Evolutionary conservation across 2,329 filamentous ascomycete genomes (phyloP).

Genomic region (Cadophora luteo-olivacea): DNA sequence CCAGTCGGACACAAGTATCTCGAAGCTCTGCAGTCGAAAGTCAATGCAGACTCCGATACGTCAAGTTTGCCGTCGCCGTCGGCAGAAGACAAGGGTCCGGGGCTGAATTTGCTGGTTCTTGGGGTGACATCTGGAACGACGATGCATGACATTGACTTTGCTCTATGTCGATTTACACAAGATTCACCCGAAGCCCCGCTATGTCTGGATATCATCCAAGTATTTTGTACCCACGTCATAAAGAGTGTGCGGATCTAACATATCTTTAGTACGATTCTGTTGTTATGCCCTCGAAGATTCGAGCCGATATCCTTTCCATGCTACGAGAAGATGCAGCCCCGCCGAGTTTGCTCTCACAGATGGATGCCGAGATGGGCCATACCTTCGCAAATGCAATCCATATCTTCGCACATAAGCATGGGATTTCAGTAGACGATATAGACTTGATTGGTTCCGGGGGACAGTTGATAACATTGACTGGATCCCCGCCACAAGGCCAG

Average conservation of each 20-base stretch:
- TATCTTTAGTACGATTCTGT: conserved; percentile 43
- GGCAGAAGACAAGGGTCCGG: conserved; percentile 32
- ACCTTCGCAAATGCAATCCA: conserved; percentile 44
- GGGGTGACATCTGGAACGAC: conserved; percentile 43
- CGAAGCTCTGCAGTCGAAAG: conserved; percentile 42
- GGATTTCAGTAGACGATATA: conserved; percentile 42
- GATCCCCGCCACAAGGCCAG: conserved; percentile 41
- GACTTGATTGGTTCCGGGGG: conserved; percentile 44
- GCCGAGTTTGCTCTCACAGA: conserved; percentile 45
- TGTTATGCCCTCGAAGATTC: conserved; percentile 45
- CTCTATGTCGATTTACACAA: conserved; percentile 44
- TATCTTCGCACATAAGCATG: conserved; percentile 43
- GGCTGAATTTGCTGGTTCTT: conserved; percentile 42
- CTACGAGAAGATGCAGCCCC: conserved; percentile 44
- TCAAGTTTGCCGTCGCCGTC: conserved; percentile 37
- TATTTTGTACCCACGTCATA: conserved; percentile 23
- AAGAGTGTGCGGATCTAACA: conserved; percentile 3
- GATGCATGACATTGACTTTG: conserved; percentile 46
- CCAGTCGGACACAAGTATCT: conserved; percentile 44
- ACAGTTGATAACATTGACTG: conserved; percentile 42
- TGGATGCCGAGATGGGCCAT: conserved; percentile 45
- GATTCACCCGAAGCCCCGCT: conserved; percentile 42
- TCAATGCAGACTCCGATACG: conserved; percentile 35
- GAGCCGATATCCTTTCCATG: conserved; percentile 44
- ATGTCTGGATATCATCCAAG: conserved; percentile 42